Evolutionary conservation across 2,329 filamentous ascomycete genomes (phyloP).

Genomic region (Sclerotinia minor): DNA sequence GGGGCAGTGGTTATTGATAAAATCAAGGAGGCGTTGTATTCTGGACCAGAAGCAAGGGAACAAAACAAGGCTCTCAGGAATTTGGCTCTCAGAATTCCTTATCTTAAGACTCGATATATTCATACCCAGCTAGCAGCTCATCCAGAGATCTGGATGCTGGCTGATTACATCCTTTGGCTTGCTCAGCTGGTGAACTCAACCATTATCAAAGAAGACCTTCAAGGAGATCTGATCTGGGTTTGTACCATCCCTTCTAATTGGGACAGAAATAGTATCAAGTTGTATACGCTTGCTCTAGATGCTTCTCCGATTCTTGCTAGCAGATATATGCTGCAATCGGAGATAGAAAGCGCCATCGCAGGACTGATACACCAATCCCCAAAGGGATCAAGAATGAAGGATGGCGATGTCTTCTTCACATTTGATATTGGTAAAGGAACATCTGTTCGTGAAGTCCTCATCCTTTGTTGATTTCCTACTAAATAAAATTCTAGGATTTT

Average conservation of each 20-base stretch:
- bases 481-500: background rate
- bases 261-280: background rate
- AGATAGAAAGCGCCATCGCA: background rate
- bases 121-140: background rate
- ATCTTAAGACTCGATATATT: background rate
- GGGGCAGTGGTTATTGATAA: background rate
- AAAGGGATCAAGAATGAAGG: background rate
- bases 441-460: background rate
- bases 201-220: background rate
- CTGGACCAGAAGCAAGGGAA: background rate
- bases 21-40: conserved; percentile 3
- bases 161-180: conserved; percentile 6
- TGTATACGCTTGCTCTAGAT: background rate
- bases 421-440: background rate
- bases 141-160: background rate
- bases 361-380: conserved; percentile 1
- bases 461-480: background rate
- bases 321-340: conserved; percentile 2
- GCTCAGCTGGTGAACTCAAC: background rate
- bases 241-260: conserved; percentile 1
- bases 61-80: background rate
- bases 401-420: conserved; percentile 2
- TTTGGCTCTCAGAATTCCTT: background rate
- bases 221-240: conserved; percentile 1
- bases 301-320: background rate